A percentile compares a stretch with the other conserved stretches of the same genome.
phyloP scores from a whole-genome alignment of 2,329 filamentous ascomycete species.

The Didymella keratinophila region DNA sequence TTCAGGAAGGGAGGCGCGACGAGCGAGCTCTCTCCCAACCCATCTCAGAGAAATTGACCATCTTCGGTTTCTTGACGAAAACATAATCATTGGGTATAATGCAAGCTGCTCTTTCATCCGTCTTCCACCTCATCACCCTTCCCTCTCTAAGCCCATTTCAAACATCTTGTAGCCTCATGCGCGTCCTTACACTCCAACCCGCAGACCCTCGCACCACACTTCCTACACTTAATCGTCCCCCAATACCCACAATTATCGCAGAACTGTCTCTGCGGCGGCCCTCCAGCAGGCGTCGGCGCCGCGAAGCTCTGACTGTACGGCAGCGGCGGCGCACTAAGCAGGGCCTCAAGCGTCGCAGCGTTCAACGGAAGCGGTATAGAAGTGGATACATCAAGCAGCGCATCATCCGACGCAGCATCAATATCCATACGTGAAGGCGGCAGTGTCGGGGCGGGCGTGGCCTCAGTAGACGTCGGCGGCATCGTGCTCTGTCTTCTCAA shows the following conservation, averaged over 20 bases:
- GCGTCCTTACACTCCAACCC: constrained; percentile 76
- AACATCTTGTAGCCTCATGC: constrained; percentile 72
- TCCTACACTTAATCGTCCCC: constrained; percentile 77
- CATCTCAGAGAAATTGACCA: no score
- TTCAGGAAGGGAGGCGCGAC: neutral
- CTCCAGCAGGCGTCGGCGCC: constrained; percentile 49
- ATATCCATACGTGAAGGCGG: constrained; percentile 21
- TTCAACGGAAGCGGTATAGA: constrained; percentile 66
- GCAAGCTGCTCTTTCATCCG: neutral
- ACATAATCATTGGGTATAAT: constrained; percentile 27
- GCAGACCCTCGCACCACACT: constrained; percentile 80
- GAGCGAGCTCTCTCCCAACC: no score
- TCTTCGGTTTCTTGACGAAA: neutral
- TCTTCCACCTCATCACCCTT: neutral
- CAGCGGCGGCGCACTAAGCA: constrained; percentile 71
- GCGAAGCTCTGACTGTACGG: constrained; percentile 70
- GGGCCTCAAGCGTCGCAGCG: constrained; percentile 67
- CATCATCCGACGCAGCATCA: constrained; percentile 51
- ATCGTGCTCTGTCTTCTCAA: constrained; percentile 37
- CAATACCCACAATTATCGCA: constrained; percentile 85
- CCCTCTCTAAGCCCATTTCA: constrained; percentile 44
- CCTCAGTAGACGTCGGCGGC: constrained; percentile 36
- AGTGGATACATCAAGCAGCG: constrained; percentile 62
- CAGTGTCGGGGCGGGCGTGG: constrained; percentile 32
- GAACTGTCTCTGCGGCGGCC: constrained; percentile 67